Percentiles rank a stretch among this genome's conserved stretches.
phyloP scores from a whole-genome alignment of 164 flowering plant genomes.

The Paratinospora sagittata region DNA sequence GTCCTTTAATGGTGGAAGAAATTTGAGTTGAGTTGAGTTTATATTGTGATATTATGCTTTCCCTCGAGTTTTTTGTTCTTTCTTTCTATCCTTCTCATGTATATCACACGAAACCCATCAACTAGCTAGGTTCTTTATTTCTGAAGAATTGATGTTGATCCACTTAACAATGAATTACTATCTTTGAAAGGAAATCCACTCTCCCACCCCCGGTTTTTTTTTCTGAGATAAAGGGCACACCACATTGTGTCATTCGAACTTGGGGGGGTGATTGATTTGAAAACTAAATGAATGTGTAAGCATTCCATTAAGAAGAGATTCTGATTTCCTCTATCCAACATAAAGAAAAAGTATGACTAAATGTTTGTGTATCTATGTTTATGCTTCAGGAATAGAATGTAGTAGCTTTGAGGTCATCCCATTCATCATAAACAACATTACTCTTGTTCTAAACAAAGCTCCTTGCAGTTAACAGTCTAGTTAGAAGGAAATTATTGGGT shows the following conservation, averaged over 20 bases:
- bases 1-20: too few species aligned
- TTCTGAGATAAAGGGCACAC: background rate
- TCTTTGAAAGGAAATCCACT: background rate
- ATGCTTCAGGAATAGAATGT: background rate
- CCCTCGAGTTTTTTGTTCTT: too few species aligned
- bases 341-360: background rate
- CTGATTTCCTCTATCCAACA: background rate
- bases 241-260: background rate
- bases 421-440: background rate
- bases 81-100: too few species aligned
- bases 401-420: constrained; percentile 1
- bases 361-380: background rate
- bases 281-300: constrained; percentile 5
- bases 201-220: background rate
- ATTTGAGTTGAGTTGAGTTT: too few species aligned
- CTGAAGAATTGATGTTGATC: background rate
- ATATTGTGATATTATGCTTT: too few species aligned
- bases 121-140: too few species aligned
- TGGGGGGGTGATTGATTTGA: constrained; percentile 5
- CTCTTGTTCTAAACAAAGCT: background rate
- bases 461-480: too few species aligned
- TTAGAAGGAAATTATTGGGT: too few species aligned
- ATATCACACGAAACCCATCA: too few species aligned
- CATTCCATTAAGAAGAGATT: constrained; percentile 10
- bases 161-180: background rate